Percentiles rank a stretch among this genome's conserved stretches.
These are phyloP conservation scores for Teratosphaeria nubilosa DNA, from an alignment of 2,329 filamentous ascomycete genomes.

Conservation along the genomic window DNA sequence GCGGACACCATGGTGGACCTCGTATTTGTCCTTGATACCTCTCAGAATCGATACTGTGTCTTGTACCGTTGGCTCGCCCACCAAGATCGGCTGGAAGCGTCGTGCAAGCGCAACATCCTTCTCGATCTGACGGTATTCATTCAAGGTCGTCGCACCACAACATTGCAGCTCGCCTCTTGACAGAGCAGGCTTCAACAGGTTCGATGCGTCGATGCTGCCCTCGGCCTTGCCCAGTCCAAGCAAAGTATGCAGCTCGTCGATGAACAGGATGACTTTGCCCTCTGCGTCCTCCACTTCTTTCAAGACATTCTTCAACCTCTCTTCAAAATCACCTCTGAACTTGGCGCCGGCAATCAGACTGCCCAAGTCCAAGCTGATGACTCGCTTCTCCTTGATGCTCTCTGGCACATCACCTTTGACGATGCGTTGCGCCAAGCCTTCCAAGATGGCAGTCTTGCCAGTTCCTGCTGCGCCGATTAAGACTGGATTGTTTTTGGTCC, in stretches of 20 bases:
- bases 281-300: conserved; percentile 84
- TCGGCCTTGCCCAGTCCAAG: conserved; percentile 90
- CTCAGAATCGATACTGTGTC: conserved; percentile 92
- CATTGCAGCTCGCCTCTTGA: conserved; percentile 88
- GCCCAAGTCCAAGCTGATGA: conserved; percentile 79
- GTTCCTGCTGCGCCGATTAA: conserved; percentile 87
- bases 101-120: conserved; percentile 90
- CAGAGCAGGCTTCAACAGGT: conserved; percentile 86
- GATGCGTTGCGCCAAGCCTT: conserved; percentile 82
- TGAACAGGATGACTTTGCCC: conserved; percentile 85
- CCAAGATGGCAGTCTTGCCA: conserved; percentile 87
- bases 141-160: conserved; percentile 86
- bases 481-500: conserved; percentile 94
- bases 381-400: conserved; percentile 87
- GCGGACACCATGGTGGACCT: conserved; percentile 90
- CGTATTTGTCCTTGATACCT: conserved; percentile 95
- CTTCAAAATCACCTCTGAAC: conserved; percentile 92
- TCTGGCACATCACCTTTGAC: conserved; percentile 89
- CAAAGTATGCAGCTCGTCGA: conserved; percentile 87
- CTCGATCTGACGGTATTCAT: conserved; percentile 86
- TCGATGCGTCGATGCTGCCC: conserved; percentile 92
- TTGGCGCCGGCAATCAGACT: conserved; percentile 92
- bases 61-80: conserved; percentile 82
- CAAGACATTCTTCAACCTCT: conserved; percentile 79
- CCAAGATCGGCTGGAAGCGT: conserved; percentile 85